Conservation (phyloP, 169 alveolate species). For the Cryptosporidium canis region DNA sequence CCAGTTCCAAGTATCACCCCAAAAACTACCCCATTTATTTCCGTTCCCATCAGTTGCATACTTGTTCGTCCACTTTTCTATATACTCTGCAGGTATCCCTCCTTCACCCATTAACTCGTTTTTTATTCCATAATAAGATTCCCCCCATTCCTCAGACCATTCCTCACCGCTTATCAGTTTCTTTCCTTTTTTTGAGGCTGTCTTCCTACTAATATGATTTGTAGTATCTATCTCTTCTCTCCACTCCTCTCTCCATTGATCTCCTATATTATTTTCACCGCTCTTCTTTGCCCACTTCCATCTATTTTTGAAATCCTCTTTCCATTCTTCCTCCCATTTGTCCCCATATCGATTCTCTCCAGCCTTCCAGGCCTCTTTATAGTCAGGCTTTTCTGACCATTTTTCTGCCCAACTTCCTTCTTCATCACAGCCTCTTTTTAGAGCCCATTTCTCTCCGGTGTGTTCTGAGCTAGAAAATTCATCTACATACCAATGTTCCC, state of each 20-base stretch:
- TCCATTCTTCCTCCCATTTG: slow-evolving; percentile 73
- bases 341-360: slow-evolving; percentile 62
- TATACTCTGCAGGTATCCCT: slow-evolving; percentile 28
- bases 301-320: slow-evolving; percentile 59
- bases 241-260: slow-evolving; percentile 70
- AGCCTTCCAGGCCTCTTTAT: slow-evolving; percentile 68
- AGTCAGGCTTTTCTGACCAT: slow-evolving; percentile 47
- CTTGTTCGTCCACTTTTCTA: slow-evolving; percentile 64
- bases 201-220: slow-evolving; percentile 26
- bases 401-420: slow-evolving; percentile 69
- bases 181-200: slow-evolving; percentile 38
- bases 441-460: slow-evolving; percentile 58
- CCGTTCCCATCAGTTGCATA: slow-evolving; percentile 67
- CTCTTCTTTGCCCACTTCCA: slow-evolving; percentile 70
- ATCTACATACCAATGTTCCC: slow-evolving; percentile 37
- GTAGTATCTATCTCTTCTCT: slow-evolving; percentile 35
- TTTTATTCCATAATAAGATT: slow-evolving; percentile 46
- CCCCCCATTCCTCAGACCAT: slow-evolving; percentile 72
- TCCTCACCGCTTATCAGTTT: slow-evolving; percentile 59
- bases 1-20: slow-evolving; percentile 69
- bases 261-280: slow-evolving; percentile 59
- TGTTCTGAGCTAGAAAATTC: slow-evolving; percentile 32
- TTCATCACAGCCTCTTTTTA: slow-evolving; percentile 38
- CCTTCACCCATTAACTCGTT: slow-evolving; percentile 61
- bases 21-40: slow-evolving; percentile 51